phyloP scores from a whole-genome alignment of 2,329 filamentous ascomycete species.

The Claviceps sp. region DNA sequence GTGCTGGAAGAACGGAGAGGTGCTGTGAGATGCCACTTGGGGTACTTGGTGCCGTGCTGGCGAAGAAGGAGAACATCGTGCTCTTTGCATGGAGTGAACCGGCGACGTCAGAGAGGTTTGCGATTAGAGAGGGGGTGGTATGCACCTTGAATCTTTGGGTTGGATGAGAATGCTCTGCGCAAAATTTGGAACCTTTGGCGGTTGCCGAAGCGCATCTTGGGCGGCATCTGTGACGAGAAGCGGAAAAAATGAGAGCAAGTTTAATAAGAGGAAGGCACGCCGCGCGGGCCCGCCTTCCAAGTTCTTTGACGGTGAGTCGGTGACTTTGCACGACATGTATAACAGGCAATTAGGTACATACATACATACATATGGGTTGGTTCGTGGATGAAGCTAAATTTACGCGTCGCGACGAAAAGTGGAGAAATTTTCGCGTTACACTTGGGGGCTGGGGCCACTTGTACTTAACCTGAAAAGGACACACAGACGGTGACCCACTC shows the following conservation, averaged over 20 bases:
- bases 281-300: too few species aligned
- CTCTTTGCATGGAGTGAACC: slow-evolving; percentile 14
- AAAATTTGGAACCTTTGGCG: not conserved
- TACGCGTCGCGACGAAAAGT: too few species aligned
- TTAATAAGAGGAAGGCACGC: not conserved
- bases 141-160: slow-evolving; percentile 15
- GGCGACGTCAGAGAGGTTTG: not conserved
- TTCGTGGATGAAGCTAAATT: too few species aligned
- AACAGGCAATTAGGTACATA: too few species aligned
- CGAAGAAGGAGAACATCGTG: slow-evolving; percentile 27
- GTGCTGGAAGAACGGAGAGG: slow-evolving; percentile 19
- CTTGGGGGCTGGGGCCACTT: too few species aligned
- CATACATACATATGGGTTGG: too few species aligned
- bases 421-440: too few species aligned
- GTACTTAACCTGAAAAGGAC: too few species aligned
- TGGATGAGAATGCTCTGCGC: slow-evolving; percentile 13
- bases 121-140: not conserved
- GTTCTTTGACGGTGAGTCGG: too few species aligned
- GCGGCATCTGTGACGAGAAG: not conserved
- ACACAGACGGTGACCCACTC: too few species aligned
- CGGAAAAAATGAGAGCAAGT: not conserved
- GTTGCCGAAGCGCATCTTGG: not conserved
- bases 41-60: slow-evolving; percentile 21
- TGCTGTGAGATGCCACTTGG: slow-evolving; percentile 25
- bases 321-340: too few species aligned